Conservation (phyloP, 2,329 filamentous ascomycete species). For the Chrysosporium keratinophilum region DNA sequence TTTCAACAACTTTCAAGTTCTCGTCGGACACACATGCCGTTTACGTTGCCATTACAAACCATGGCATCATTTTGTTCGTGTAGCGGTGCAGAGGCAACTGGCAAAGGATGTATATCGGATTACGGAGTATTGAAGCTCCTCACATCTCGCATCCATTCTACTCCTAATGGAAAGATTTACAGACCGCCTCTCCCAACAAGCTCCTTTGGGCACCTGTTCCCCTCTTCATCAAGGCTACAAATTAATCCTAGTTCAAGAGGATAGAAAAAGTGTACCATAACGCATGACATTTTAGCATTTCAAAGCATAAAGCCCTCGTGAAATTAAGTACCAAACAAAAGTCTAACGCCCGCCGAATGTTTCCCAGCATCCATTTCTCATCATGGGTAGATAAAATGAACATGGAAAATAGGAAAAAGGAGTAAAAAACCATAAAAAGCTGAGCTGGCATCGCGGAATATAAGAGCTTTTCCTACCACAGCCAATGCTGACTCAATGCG, state of each 20-base stretch:
- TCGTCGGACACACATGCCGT: no score
- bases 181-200: no score
- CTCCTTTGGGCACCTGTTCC: not conserved
- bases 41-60: no score
- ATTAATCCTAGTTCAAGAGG: not conserved
- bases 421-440: constrained; percentile 1
- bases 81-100: no score
- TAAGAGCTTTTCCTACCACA: not conserved
- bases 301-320: constrained; percentile 4
- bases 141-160: no score
- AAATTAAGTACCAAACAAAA: constrained; percentile 8
- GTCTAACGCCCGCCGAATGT: constrained; percentile 11
- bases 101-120: no score
- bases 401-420: constrained; percentile 9
- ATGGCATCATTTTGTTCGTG: no score
- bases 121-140: no score
- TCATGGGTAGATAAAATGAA: constrained; percentile 11
- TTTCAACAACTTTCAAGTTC: no score
- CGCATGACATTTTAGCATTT: constrained; percentile 4
- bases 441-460: not conserved
- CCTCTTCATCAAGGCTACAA: no score
- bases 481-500: not conserved
- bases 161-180: no score
- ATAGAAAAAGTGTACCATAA: not conserved
- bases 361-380: constrained; percentile 13